A percentile compares a stretch with the other conserved stretches of the same genome.
Evolutionary conservation across 2,329 filamentous ascomycete species (phyloP).

Genomic region (Knoxdaviesia proteae): DNA sequence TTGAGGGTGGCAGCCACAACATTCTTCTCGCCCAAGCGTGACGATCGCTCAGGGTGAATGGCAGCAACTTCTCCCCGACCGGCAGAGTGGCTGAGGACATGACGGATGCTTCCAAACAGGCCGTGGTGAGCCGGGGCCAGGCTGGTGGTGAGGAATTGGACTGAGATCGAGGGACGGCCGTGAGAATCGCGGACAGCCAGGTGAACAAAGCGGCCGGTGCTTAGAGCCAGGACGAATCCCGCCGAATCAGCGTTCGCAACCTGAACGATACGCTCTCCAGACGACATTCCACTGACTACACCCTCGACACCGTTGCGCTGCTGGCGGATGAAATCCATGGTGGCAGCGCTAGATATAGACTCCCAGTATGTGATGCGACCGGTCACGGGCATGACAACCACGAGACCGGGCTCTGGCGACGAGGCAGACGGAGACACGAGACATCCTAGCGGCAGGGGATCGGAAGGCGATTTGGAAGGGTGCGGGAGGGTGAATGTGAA

Average conservation of each 20-base stretch:
- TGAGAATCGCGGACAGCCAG: conserved; percentile 71
- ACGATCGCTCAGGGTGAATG: conserved; percentile 51
- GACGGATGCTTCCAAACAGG: conserved; percentile 63
- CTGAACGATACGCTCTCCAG: conserved; percentile 56
- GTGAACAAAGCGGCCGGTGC: conserved; percentile 69
- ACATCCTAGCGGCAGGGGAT: conserved; percentile 62
- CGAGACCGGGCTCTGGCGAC: conserved; percentile 62
- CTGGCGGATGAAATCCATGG: conserved; percentile 64
- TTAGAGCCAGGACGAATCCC: conserved; percentile 71
- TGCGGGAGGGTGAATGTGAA: conserved; percentile 65
- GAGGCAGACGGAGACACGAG: conserved; percentile 63
- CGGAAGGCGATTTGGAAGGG: conserved; percentile 40
- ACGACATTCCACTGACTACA: conserved; percentile 50
- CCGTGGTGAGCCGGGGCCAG: conserved; percentile 36
- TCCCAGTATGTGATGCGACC: conserved; percentile 92
- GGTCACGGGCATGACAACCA: conserved; percentile 64
- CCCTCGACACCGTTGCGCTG: conserved; percentile 64
- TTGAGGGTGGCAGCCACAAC: conserved; percentile 60
- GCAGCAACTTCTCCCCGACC: conserved; percentile 63
- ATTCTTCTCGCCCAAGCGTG: conserved; percentile 63
- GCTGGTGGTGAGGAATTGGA: conserved; percentile 52
- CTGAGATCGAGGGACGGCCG: conserved; percentile 61
- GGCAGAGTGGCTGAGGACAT: conserved; percentile 48
- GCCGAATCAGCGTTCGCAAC: conserved; percentile 68
- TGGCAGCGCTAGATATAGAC: conserved; percentile 73